Percentiles rank a stretch among this genome's conserved stretches.
Evolutionary conservation across 805 yeast genomes (phyloP).

Genomic region (Ogataea populi-albae): DNA sequence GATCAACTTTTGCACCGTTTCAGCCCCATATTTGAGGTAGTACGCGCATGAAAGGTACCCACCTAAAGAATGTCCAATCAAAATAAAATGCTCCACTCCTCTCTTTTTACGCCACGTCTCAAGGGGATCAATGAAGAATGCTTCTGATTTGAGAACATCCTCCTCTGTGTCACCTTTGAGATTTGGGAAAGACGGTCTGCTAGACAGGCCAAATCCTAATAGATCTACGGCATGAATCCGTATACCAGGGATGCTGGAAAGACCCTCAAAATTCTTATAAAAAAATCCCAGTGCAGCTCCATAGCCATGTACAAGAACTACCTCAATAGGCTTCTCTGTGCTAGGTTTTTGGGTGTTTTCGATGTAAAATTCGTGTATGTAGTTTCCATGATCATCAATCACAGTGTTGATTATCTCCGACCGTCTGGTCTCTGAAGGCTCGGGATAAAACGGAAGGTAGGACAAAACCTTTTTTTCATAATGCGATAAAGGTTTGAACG

Average conservation of each 20-base stretch:
- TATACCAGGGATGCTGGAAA: constrained; percentile 51
- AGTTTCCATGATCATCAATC: constrained; percentile 43
- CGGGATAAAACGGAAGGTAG: constrained; percentile 57
- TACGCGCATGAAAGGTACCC: constrained; percentile 71
- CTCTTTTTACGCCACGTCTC: constrained; percentile 61
- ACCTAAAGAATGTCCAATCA: constrained; percentile 81
- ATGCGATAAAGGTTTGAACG: constrained; percentile 20
- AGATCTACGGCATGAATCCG: constrained; percentile 67
- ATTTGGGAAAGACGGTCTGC: constrained; percentile 45
- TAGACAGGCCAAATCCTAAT: constrained; percentile 69
- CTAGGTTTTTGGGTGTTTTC: constrained; percentile 32
- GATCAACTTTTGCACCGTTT: constrained; percentile 49
- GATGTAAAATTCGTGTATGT: constrained; percentile 74
- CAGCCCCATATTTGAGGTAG: constrained; percentile 53
- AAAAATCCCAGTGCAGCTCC: constrained; percentile 88
- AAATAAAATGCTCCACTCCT: constrained; percentile 48
- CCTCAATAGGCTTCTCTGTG: constrained; percentile 18
- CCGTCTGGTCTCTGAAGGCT: constrained; percentile 44
- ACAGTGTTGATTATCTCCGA: constrained; percentile 52
- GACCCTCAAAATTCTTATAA: constrained; percentile 60
- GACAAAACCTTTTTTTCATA: constrained; percentile 48
- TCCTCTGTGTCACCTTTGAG: constrained; percentile 32
- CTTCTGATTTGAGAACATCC: constrained; percentile 45
- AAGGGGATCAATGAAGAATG: constrained; percentile 56
- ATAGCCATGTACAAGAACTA: constrained; percentile 86